Base-by-base conservation (phyloP, 352 stramenopile species). In the Pilasporangium apinafurcum region DNA sequence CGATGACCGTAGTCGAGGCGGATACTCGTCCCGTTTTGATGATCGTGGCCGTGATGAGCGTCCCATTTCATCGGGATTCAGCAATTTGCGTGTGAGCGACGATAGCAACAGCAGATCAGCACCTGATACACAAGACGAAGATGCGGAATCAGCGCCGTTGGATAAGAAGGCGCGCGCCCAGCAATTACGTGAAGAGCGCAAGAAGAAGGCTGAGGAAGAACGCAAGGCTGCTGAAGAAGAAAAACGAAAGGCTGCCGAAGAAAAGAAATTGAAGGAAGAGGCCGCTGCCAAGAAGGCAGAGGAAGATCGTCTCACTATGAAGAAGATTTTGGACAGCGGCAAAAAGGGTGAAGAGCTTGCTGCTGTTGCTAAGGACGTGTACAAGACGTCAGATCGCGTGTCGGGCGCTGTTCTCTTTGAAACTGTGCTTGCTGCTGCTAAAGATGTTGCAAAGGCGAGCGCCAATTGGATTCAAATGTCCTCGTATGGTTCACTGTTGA, bases 151-250 rank as follows among this genome's bases (percentile, higher is more conserved):
- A 4, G 35, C 53, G 13, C 13, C 65, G 26, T 37, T 37, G 22
- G 72, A 83, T 35, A 83, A 86, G 65, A 84, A 88, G 62, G 39
- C 49, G 29, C 52, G 47, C 5, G 71, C 68, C 3, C 61, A 84
- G 59, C 61, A 81, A 56, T 67, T 82, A 47, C 70, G 71, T 21
- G 76, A 88, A 44, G 72, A 88, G 56, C 75, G 75, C 64, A 86
- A 85, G 72, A 82, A 86, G 54, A 91, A 86, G 61, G 75, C 72
- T 1, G 75, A 88, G 53, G 71, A 91, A 56, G 77, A 91, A 51
- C 68, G 70, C 27, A 37, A 72, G 26, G 75, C 63, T 5, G 64
- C 62, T 4, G 79, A 86, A 20, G 79, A 85, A 39, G 66, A 65
- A 46, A 87, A 88, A 65, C 65, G 63, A 35, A 47, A 65, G 29